Evolutionary conservation across 2,329 filamentous ascomycete genomes (phyloP).

Genomic region (Colletotrichum sublineola): DNA sequence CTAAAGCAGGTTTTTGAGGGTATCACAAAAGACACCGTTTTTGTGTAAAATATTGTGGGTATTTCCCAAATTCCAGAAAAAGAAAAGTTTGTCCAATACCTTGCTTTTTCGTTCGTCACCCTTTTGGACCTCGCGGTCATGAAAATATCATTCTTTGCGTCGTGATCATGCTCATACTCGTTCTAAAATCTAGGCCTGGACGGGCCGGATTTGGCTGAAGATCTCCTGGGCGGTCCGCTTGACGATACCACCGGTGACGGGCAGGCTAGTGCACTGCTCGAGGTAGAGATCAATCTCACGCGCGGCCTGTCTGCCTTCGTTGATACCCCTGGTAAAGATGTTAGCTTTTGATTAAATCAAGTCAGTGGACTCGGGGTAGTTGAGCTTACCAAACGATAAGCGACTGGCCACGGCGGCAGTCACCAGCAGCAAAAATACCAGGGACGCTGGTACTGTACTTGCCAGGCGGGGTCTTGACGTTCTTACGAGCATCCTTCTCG

Average conservation of each 20-base stretch:
- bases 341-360: constrained; percentile 50
- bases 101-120: not conserved
- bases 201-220: constrained; percentile 55
- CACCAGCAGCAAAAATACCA: constrained; percentile 93
- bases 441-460: constrained; percentile 90
- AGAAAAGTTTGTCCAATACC: not conserved
- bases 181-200: constrained; percentile 41
- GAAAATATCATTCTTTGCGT: not conserved
- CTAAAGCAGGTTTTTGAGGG: constrained; percentile 6
- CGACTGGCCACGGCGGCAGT: constrained; percentile 94
- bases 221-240: constrained; percentile 84
- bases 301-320: constrained; percentile 93
- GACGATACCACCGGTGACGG: constrained; percentile 92
- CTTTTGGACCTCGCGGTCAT: constrained; percentile 3
- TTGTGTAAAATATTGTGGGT: constrained; percentile 12
- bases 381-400: constrained; percentile 89
- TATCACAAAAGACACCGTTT: constrained; percentile 19
- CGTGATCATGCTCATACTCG: not conserved
- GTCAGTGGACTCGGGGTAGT: not conserved
- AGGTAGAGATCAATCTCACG: constrained; percentile 93
- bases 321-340: constrained; percentile 79
- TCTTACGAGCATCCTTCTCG: constrained; percentile 93
- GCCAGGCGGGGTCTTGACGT: constrained; percentile 91
- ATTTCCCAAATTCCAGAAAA: constrained; percentile 16
- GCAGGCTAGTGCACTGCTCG: constrained; percentile 82